A percentile compares a stretch with the other conserved stretches of the same genome.
phyloP scores from a whole-genome alignment of 805 yeast species.

The Wickerhamiella domercqiae region DNA sequence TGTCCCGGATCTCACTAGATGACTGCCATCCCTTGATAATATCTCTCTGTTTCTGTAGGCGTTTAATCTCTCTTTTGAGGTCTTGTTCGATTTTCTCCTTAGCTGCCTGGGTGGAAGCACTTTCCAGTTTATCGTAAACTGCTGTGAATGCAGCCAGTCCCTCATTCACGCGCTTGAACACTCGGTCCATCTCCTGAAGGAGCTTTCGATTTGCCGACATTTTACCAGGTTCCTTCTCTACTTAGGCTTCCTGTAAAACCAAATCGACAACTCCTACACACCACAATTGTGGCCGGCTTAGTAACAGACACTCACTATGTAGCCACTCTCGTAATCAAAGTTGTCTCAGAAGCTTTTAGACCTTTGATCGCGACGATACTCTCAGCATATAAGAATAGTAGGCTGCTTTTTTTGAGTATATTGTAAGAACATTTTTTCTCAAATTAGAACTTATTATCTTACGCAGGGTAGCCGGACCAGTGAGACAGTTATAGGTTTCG shows the following conservation, averaged over 20 bases:
- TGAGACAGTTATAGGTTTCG: too few species aligned
- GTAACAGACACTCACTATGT: too few species aligned
- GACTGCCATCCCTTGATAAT: conserved; percentile 92
- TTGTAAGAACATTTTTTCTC: too few species aligned
- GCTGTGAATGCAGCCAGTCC: conserved; percentile 78
- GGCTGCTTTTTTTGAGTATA: too few species aligned
- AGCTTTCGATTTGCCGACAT: conserved; percentile 21
- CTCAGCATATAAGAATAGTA: too few species aligned
- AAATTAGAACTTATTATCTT: too few species aligned
- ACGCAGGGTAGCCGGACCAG: too few species aligned
- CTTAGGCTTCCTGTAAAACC: not conserved
- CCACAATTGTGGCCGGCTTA: too few species aligned
- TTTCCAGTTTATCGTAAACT: conserved; percentile 69
- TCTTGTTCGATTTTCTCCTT: conserved; percentile 85
- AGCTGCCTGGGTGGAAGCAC: conserved; percentile 70
- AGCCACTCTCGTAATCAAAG: too few species aligned
- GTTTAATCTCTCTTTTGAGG: conserved; percentile 86
- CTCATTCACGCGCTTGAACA: conserved; percentile 80
- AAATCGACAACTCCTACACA: too few species aligned
- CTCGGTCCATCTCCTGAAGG: conserved; percentile 69
- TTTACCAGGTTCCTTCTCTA: conserved; percentile 13
- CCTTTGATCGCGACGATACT: too few species aligned
- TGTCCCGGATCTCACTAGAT: conserved; percentile 82
- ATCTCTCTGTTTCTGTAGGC: conserved; percentile 82
- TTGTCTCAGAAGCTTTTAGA: too few species aligned